Base-by-base conservation (phyloP, 805 yeast genomes). In the Yarrowia hollandica region DNA sequence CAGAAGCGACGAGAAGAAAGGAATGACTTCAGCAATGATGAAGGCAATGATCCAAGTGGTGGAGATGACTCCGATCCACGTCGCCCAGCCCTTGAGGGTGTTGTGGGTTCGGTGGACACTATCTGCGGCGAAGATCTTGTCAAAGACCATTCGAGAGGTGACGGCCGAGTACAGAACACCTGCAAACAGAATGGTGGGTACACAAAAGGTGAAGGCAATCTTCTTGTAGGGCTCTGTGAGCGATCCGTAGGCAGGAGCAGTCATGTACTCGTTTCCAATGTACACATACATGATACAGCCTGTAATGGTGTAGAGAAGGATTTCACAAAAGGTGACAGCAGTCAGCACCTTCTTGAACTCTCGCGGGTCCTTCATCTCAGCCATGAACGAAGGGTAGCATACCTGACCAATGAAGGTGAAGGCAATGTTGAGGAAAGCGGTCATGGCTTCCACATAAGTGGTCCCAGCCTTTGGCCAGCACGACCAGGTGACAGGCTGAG, bases 341-440 rank as follows among this genome's bases (percentile, higher is more conserved):
- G 75, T 75, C 21, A 82, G 69, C 1, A 84, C 85, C 70, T 82
- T 82, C 62, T 75, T 78, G 73, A 82, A 82, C 55, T 82, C 86
- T 44, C 71, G 71, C 25, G 86, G 86, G 55, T 74, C 71, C 63
- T 74, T 75, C 86, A 82, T 82, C 64, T 82, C 83, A 11, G 81
- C 74, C 60, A 82, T 82, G 68, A 82, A 82, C 18, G 84, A 80
- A 1, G 85, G 86, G 62, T 82, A 82, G 5, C 83, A 79, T 68
- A 82, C 79, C 68, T 82, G 86, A 3, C 86, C 86, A 19, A 81
- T 85, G 70, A 82, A 82, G 1, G 86, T 81, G 68, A 82, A 82
- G 21, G 81, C 82, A 64, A 82, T 82, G 70, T 82, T 82, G 64
- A 82, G 72, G 62, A 78, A 73, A 0, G 86, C 86, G 35, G 75